These are phyloP conservation scores for Nicotiana otophora DNA, from an alignment of 257 asterid genomes.

Conservation along the genomic window DNA sequence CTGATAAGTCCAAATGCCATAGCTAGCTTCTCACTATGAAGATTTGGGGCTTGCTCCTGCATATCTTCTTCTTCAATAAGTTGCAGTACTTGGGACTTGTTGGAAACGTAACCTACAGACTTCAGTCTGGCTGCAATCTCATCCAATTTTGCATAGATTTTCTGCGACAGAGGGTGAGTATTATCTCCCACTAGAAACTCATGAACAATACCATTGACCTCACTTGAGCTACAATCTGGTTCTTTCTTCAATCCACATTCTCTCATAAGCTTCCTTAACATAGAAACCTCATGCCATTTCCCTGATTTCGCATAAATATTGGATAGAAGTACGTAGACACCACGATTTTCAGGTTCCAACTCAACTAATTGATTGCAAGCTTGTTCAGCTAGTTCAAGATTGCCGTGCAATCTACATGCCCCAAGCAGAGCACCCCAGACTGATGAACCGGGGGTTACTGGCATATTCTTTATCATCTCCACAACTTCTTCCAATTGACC, in stretches of 20 bases:
- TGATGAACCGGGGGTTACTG: conserved; percentile 40
- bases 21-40: conserved; percentile 71
- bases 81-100: conserved; percentile 54
- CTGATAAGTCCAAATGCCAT: conserved; percentile 61
- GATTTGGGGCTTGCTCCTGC: conserved; percentile 58
- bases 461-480: conserved; percentile 52
- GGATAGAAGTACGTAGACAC: conserved; percentile 56
- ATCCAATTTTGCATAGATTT: conserved; percentile 54
- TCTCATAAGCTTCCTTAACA: conserved; percentile 54
- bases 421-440: conserved; percentile 84
- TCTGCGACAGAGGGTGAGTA: conserved; percentile 39
- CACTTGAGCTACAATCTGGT: conserved; percentile 76
- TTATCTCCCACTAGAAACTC: conserved; percentile 61
- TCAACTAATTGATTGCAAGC: conserved; percentile 47
- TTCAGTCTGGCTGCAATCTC: conserved; percentile 42
- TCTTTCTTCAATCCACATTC: conserved; percentile 69
- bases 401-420: conserved; percentile 55
- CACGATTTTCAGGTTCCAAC: conserved; percentile 64
- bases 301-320: conserved; percentile 60
- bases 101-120: conserved; percentile 40
- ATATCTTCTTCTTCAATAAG: conserved; percentile 60
- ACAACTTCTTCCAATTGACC: conserved; percentile 54
- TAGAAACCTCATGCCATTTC: conserved; percentile 54
- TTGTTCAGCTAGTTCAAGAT: conserved; percentile 47
- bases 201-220: conserved; percentile 52